Percentiles rank a stretch among this genome's conserved stretches.
These are phyloP conservation scores for Vaccinium corymbosum DNA, from an alignment of 148 eudicot species.

Conservation along the genomic window DNA sequence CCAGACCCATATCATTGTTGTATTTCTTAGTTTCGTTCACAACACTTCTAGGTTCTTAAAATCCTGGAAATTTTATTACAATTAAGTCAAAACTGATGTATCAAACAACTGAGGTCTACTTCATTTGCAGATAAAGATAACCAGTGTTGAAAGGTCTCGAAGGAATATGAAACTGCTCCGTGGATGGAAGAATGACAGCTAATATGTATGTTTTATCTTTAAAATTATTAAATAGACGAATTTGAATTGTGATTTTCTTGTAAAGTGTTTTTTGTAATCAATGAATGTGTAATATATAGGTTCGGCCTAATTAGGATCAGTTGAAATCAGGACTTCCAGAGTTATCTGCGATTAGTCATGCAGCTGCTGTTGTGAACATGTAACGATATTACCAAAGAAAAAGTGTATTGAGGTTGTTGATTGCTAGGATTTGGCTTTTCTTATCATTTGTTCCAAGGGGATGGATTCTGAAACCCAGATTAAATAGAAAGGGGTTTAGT, in stretches of 20 bases:
- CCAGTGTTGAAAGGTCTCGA: not conserved
- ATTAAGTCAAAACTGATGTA: not conserved
- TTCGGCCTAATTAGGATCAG: constrained; percentile 5
- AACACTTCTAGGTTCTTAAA: not conserved
- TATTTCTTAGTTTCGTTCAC: not conserved
- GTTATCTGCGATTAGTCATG: not conserved
- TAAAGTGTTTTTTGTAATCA: constrained; percentile 14
- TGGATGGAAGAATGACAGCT: constrained; percentile 9
- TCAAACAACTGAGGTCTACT: not conserved
- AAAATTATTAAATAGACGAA: not conserved
- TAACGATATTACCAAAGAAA: not conserved
- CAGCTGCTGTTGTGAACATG: not conserved
- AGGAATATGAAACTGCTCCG: not conserved
- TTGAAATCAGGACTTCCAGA: not conserved
- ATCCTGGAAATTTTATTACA: not conserved
- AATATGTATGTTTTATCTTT: not conserved
- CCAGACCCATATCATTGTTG: too few species aligned
- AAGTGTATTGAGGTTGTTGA: not conserved
- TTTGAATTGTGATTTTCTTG: not conserved
- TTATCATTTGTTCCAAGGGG: not conserved
- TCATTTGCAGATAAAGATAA: constrained; percentile 6
- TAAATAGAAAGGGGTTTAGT: not conserved
- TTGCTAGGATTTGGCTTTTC: not conserved
- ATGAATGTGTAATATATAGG: not conserved
- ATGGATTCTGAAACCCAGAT: not conserved